Percentiles rank a stretch among this genome's conserved stretches.
phyloP scores from a whole-genome alignment of 768 basidiomycete genomes.

The Tylopilus sp. region DNA sequence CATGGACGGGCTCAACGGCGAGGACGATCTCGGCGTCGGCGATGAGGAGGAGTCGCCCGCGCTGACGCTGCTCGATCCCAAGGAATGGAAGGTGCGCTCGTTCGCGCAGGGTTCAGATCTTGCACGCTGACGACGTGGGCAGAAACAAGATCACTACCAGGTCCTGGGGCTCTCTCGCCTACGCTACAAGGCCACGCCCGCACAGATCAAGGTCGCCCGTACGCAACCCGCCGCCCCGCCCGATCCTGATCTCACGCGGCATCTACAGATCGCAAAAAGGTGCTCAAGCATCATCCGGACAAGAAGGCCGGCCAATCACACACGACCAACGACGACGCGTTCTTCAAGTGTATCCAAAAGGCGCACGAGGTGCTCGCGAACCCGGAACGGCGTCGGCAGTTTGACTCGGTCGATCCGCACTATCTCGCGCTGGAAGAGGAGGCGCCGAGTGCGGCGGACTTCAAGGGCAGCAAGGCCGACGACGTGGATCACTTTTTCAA shows the following conservation, averaged over 20 bases:
- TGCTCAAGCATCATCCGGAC: conserved; percentile 98
- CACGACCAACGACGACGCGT: conserved; percentile 93
- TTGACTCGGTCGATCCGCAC: conserved; percentile 90
- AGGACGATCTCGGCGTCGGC: conserved; percentile 90
- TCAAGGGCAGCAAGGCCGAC: conserved; percentile 46
- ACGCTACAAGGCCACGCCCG: conserved; percentile 80
- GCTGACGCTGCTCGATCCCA: conserved; percentile 78
- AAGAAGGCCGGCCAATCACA: conserved; percentile 80
- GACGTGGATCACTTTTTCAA: conserved; percentile 65
- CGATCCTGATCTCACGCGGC: conserved; percentile 10
- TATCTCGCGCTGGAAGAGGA: conserved; percentile 75
- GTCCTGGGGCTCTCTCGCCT: conserved; percentile 92
- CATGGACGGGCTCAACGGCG: conserved; percentile 44
- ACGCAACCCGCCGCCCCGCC: conserved; percentile 35
- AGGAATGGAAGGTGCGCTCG: conserved; percentile 88
- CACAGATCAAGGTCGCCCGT: conserved; percentile 97
- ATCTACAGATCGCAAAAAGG: conserved; percentile 87
- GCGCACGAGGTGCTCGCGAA: conserved; percentile 93
- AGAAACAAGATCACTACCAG: conserved; percentile 99
- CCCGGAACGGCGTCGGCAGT: conserved; percentile 85
- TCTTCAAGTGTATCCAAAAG: conserved; percentile 99
- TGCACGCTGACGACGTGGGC: too few relatives aligned
- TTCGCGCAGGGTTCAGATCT: too few relatives aligned
- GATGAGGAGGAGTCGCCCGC: conserved; percentile 80
- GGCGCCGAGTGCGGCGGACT: conserved; percentile 59